Evolutionary conservation across 2,329 filamentous ascomycete species (phyloP), one percentile per base, ranked within the genome.

Genomic region (Arthroderma sp.): DNA sequence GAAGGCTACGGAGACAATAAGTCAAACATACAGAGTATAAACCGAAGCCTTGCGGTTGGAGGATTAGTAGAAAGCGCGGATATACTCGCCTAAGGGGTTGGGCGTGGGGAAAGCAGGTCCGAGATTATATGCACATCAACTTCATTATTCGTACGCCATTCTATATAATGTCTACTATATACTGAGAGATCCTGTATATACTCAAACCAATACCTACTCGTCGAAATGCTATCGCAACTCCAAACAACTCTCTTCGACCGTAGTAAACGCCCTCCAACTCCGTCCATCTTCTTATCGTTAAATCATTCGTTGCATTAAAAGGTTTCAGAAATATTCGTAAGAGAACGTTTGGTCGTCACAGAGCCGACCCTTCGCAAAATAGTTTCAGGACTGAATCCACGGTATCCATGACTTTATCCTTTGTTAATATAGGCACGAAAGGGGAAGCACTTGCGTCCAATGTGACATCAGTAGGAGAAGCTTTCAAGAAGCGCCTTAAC

Each of bases 361-460:
- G 15, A 22, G 30, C 44, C 4, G 40, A 32, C n/a, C 38, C 59
- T 46, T 66, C 64, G 36, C 65, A 68, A 50, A 68, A 68, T 6
- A 68, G 40, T 43, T 56, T 59, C 50, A 68, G 48, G 7, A 68
- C 54, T 34, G 61, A 61, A 55, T 68, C 65, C 40, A 68, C 62
- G 50, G 61, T 60, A 42, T 57, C 60, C 55, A 63, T 68, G 15
- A 63, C 64, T 42, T 60, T 67, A 27, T 54, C 60, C 40, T 60
- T 66, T 22, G 63, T 54, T 41, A 68, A 46, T 6, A 59, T 43
- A 8, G 56, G 45, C 10, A 59, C 45, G 22, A 51, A 37, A 7
- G 57, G 51, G 7, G 49, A 36, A 28, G 38, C 8, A 27, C 29
- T 46, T 51, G 9, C 36, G 36, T 7, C 15, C 42, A 10, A 29